A percentile compares a stretch with the other conserved stretches of the same genome.
These are phyloP conservation scores for Ustilago esculenta DNA, from an alignment of 1,284 basidiomycete species.

Conservation along the genomic window DNA sequence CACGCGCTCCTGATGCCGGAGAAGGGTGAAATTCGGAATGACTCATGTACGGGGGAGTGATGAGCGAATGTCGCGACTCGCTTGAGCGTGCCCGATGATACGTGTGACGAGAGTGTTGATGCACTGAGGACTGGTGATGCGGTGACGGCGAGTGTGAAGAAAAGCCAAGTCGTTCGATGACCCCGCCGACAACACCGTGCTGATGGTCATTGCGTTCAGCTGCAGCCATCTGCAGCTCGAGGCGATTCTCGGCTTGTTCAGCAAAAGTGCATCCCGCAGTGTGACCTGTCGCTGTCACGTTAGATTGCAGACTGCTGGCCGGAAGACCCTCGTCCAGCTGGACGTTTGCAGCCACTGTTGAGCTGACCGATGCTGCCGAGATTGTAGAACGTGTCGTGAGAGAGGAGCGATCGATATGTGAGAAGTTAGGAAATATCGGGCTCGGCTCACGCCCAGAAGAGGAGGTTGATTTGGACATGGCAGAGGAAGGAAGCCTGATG, in stretches of 20 bases:
- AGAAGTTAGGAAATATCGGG: slow-evolving; percentile 13
- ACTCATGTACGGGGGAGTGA: background rate
- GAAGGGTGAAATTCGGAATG: too few species aligned
- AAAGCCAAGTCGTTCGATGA: slow-evolving; percentile 41
- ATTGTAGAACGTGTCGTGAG: slow-evolving; percentile 24
- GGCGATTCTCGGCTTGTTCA: slow-evolving; percentile 32
- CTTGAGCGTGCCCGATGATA: slow-evolving; percentile 22
- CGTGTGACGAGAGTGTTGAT: slow-evolving; percentile 4
- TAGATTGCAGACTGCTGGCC: slow-evolving; percentile 24
- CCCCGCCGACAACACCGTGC: slow-evolving; percentile 43
- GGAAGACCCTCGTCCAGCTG: slow-evolving; percentile 40
- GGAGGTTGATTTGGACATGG: slow-evolving; percentile 5
- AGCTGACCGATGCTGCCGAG: slow-evolving; percentile 29
- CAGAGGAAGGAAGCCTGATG: slow-evolving; percentile 20
- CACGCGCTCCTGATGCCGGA: too few species aligned
- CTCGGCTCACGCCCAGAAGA: slow-evolving; percentile 27
- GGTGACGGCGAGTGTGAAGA: slow-evolving; percentile 10
- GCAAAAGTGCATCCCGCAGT: slow-evolving; percentile 19
- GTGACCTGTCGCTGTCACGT: slow-evolving; percentile 33
- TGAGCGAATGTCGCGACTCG: slow-evolving; percentile 16
- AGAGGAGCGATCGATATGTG: slow-evolving; percentile 22
- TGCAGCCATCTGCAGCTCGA: slow-evolving; percentile 44
- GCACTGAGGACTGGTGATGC: slow-evolving; percentile 6
- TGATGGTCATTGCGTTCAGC: slow-evolving; percentile 48
- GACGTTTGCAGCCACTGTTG: slow-evolving; percentile 30